Percentiles rank a stretch among this genome's conserved stretches.
phyloP scores from a whole-genome alignment of 2,329 filamentous ascomycete genomes.

The Didymella glomerata region DNA sequence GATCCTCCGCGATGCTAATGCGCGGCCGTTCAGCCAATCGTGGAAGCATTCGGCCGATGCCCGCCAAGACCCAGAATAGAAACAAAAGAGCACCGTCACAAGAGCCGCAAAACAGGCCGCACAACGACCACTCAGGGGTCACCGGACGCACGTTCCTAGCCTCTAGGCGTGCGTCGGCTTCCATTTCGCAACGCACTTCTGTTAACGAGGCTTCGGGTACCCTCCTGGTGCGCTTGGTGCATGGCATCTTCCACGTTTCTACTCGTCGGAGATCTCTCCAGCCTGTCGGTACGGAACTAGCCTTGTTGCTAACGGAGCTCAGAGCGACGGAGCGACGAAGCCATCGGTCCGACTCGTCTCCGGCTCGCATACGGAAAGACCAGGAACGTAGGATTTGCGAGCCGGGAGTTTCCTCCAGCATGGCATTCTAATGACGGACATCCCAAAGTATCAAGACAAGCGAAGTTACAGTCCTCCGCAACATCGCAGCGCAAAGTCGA shows the following conservation, averaged over 20 bases:
- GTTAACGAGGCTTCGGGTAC: slow-evolving; percentile 3
- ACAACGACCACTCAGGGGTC: slow-evolving; percentile 2
- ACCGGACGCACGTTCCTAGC: slow-evolving; percentile 9
- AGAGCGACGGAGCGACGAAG: neutral
- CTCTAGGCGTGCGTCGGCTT: neutral
- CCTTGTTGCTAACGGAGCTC: neutral
- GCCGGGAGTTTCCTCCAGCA: neutral
- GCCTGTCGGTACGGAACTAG: neutral
- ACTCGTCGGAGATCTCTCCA: slow-evolving; percentile 9
- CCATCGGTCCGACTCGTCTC: slow-evolving; percentile 12
- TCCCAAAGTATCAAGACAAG: neutral
- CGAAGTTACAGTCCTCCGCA: slow-evolving; percentile 1
- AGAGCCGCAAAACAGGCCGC: slow-evolving; percentile 8
- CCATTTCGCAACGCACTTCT: neutral
- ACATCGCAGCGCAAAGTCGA: slow-evolving; percentile 2
- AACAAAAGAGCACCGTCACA: neutral
- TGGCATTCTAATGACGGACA: slow-evolving; percentile 4
- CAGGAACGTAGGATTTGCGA: neutral
- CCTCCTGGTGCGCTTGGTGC: slow-evolving; percentile 8
- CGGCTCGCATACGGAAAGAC: neutral
- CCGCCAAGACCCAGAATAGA: slow-evolving; percentile 10
- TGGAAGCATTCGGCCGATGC: neutral
- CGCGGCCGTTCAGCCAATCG: slow-evolving; percentile 9
- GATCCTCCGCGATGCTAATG: neutral
- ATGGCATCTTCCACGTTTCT: neutral